phyloP scores from a whole-genome alignment of 441 rosid species.

The Jatropha multifida region DNA sequence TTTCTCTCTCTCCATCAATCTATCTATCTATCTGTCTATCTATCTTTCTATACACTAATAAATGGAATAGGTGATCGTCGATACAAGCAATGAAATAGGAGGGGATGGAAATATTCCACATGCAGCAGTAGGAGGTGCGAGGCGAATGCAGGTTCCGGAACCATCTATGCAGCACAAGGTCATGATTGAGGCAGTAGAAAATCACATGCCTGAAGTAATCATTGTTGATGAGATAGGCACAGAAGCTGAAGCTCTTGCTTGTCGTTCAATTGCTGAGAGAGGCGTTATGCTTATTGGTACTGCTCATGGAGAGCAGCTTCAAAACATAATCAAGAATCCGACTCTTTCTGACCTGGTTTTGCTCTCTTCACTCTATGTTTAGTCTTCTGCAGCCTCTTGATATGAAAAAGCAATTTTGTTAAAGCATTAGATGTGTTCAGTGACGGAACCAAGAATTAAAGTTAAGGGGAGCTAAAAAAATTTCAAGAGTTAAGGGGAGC shows the following conservation, averaged over 20 bases:
- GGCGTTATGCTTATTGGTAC: conserved; percentile 69
- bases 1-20: neutral
- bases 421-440: neutral
- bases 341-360: conserved; percentile 66
- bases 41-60: neutral
- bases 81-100: conserved; percentile 75
- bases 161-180: conserved; percentile 64
- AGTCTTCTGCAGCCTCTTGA: neutral
- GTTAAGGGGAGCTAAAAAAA: too few relatives aligned
- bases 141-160: conserved; percentile 71
- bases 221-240: conserved; percentile 72
- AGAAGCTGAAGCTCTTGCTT: conserved; percentile 67
- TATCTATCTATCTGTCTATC: too few relatives aligned
- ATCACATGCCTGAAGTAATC: conserved; percentile 75
- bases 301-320: conserved; percentile 65
- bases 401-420: neutral
- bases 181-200: conserved; percentile 73
- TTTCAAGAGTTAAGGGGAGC: too few relatives aligned
- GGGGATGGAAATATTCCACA: conserved; percentile 69
- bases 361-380: conserved; percentile 20
- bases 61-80: conserved; percentile 51
- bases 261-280: conserved; percentile 66
- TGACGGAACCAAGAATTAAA: neutral
- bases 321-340: conserved; percentile 57
- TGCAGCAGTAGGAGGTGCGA: conserved; percentile 63